Base-by-base conservation (phyloP, 2,329 filamentous ascomycete genomes). In the Xylariaceae sp. region DNA sequence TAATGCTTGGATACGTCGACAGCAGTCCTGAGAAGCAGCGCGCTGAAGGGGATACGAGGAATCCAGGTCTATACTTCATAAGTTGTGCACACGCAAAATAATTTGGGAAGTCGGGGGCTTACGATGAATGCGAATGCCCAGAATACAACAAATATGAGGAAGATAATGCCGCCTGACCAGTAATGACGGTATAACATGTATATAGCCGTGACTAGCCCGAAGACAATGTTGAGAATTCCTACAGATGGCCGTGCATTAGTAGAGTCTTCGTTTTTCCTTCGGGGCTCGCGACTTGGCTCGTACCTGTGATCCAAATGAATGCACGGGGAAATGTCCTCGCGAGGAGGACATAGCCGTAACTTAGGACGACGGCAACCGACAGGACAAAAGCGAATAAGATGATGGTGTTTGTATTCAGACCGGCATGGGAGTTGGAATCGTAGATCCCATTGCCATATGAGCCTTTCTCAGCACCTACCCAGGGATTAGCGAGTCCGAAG, bases 241-340 rank as follows among this genome's bases (percentile, higher is more conserved):
- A 30, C 2, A n/a, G 12, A 46, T 11, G 27, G 8, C 26, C 19
- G 19, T 19, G 19, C 19, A 19, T 56, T 55, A 59, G 53, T 4
- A 47, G 8, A 30, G 6, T 9, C 29, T 3, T 31, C 8, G 31
- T 32, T 27, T 32, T 29, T 8, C 29, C 6, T 12, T 34, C 11
- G 6, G 26, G 12, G n/a, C 4, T 26, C 27, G 26, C 2, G 35
- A 19, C 9, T 6, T 29, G 27, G 19, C 29, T 9, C 47, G 12
- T 55, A 60, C 89, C 90, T 0, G 91, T 95, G 40, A 91, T 81
- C 89, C 90, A 96, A 68, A 96, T 95, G 63, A 96, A 91, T 67
- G 89, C 83, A 73, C 94, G 95, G 3, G 91, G 91, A 61, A 92
- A 92, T 46, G 81, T 73, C 53, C 90, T 83, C 5, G 89, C 88